These are phyloP conservation scores for Metarhizium guizhouense DNA, from an alignment of 2,329 filamentous ascomycete species.

Conservation along the genomic window DNA sequence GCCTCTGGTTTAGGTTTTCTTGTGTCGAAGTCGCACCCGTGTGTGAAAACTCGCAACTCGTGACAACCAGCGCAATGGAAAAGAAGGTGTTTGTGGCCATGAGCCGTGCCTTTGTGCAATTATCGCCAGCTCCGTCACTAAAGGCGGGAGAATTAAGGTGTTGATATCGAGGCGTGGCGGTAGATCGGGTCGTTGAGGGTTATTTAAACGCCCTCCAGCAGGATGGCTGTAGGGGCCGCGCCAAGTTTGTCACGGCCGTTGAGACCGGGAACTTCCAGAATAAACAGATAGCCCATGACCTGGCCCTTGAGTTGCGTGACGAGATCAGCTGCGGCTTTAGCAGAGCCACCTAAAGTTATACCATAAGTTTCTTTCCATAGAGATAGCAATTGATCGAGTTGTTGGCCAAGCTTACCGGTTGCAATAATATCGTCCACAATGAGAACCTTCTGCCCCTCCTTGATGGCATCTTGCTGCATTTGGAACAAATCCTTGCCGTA, in stretches of 20 bases:
- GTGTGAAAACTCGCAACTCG: not conserved
- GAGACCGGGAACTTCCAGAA: conserved; percentile 90
- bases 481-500: conserved; percentile 94
- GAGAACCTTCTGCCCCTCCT: conserved; percentile 79
- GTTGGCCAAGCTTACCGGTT: conserved; percentile 59
- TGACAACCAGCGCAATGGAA: not conserved
- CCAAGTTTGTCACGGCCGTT: conserved; percentile 86
- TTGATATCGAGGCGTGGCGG: not conserved
- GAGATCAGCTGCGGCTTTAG: conserved; percentile 76
- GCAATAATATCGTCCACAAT: conserved; percentile 98
- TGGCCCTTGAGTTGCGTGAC: conserved; percentile 77
- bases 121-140: not conserved
- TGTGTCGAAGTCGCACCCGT: not conserved
- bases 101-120: not conserved
- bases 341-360: conserved; percentile 65
- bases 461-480: conserved; percentile 82
- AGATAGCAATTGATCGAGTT: not conserved
- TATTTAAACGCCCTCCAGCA: conserved; percentile 51
- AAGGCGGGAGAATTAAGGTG: not conserved
- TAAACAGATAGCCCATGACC: conserved; percentile 87
- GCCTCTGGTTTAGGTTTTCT: not conserved
- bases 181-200: not conserved
- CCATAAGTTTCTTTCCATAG: not conserved
- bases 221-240: conserved; percentile 66
- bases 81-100: not conserved